phyloP scores from a whole-genome alignment of 2,329 filamentous ascomycete species.

The Diaporthe nobilis region DNA sequence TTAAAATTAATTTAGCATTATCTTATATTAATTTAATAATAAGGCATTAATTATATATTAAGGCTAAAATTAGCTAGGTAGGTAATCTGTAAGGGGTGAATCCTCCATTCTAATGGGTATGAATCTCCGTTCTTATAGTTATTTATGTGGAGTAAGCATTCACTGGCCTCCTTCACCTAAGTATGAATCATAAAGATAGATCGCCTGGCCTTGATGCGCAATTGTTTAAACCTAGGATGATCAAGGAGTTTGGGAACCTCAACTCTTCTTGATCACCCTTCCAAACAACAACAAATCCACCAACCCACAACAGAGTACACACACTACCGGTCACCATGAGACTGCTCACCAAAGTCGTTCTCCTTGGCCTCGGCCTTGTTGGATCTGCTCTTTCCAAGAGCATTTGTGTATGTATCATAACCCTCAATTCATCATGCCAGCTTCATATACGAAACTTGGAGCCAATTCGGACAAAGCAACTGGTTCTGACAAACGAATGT shows the following conservation, averaged over 20 bases:
- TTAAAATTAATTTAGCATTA: no score
- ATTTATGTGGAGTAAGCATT: neutral
- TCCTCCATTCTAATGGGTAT: no score
- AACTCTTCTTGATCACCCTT: neutral
- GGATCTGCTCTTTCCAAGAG: neutral
- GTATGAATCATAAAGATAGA: neutral
- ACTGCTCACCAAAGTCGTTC: neutral
- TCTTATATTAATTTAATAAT: no score
- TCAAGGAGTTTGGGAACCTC: neutral
- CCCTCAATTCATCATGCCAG: no score
- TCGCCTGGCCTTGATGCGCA: no score
- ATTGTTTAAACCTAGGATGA: neutral
- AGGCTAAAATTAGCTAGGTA: no score
- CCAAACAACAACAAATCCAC: neutral
- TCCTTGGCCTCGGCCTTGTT: slow-evolving; percentile 1
- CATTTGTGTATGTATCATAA: neutral
- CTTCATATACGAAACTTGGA: fast-evolving
- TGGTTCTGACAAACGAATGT: neutral
- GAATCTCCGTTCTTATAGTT: no score
- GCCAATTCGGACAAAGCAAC: neutral
- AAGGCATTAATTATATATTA: no score
- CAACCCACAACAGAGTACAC: neutral
- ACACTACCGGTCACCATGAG: neutral
- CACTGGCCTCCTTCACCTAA: neutral
- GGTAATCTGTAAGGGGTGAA: no score